Conservation (phyloP, 148 eudicot species). For the Polygonum aviculare region DNA sequence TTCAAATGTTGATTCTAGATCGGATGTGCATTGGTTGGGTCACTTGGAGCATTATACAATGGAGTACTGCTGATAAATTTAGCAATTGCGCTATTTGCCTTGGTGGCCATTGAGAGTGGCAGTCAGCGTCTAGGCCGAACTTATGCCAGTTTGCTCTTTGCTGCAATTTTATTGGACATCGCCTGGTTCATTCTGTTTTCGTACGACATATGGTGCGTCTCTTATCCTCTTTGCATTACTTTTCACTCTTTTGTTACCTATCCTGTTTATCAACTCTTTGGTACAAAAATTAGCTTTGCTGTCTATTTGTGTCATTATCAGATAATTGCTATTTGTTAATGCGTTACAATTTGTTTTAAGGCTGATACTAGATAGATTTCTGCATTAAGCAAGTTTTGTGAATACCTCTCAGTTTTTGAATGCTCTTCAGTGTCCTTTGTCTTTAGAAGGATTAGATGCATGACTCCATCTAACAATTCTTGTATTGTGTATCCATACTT, state of each 20-base stretch:
- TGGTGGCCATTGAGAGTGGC: constrained; percentile 92
- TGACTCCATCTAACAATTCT: neutral
- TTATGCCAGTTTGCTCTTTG: constrained; percentile 73
- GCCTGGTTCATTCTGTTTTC: constrained; percentile 78
- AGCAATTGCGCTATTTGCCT: constrained; percentile 73
- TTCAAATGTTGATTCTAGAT: constrained; percentile 28
- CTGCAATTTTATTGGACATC: constrained; percentile 57
- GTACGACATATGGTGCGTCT: constrained; percentile 55
- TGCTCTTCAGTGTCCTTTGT: neutral
- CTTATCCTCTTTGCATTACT: neutral
- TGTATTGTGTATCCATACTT: neutral
- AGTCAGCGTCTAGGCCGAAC: constrained; percentile 88
- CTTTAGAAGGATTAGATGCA: neutral
- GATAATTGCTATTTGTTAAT: neutral
- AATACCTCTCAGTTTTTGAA: neutral
- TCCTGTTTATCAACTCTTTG: neutral
- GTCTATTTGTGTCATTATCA: neutral
- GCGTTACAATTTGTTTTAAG: neutral
- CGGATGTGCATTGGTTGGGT: constrained; percentile 86
- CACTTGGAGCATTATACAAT: constrained; percentile 72
- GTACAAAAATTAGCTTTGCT: neutral
- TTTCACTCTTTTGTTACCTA: neutral
- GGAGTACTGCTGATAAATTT: constrained; percentile 65
- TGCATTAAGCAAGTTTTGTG: neutral
- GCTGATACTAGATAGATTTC: neutral